Evolutionary conservation across 2,329 filamentous ascomycete species (phyloP).

Genomic region (Penicillium paneum): DNA sequence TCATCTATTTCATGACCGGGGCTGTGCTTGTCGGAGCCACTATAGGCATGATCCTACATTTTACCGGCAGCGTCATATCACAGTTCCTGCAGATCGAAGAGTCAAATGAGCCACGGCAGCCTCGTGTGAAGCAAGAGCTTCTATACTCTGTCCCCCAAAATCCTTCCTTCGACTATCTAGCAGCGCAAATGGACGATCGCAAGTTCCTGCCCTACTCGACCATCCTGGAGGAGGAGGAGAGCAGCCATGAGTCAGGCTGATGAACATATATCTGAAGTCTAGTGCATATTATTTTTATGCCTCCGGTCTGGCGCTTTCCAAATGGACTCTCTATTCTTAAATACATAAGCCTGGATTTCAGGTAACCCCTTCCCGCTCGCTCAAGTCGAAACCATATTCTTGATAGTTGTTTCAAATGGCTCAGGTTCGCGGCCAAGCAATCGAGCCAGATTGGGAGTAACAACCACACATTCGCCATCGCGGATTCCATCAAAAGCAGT

Average conservation of each 20-base stretch:
- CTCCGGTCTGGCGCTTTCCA: too few species aligned
- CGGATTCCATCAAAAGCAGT: background rate
- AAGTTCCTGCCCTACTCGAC: constrained; percentile 23
- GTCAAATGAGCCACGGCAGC: constrained; percentile 10
- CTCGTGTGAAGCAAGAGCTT: constrained; percentile 3
- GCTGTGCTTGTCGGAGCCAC: constrained; percentile 66
- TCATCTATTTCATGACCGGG: constrained; percentile 35
- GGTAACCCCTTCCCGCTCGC: background rate
- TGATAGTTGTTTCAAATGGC: background rate
- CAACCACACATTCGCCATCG: background rate
- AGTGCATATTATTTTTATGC: background rate
- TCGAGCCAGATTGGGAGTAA: background rate
- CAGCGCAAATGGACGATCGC: constrained; percentile 10
- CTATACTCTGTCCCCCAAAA: constrained; percentile 1
- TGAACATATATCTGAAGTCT: background rate
- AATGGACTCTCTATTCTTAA: background rate
- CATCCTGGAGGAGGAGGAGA: constrained; percentile 36
- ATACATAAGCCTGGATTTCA: background rate
- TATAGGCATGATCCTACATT: constrained; percentile 59
- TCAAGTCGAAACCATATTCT: background rate
- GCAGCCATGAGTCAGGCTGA: constrained; percentile 18
- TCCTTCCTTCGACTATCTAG: constrained; percentile 15
- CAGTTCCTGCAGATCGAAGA: constrained; percentile 41
- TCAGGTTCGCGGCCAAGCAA: background rate
- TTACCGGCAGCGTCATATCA: constrained; percentile 55